Evolutionary conservation across 2,329 filamentous ascomycete species (phyloP), one percentile per base, ranked within the genome.

Genomic region (Cadophora gregata): DNA sequence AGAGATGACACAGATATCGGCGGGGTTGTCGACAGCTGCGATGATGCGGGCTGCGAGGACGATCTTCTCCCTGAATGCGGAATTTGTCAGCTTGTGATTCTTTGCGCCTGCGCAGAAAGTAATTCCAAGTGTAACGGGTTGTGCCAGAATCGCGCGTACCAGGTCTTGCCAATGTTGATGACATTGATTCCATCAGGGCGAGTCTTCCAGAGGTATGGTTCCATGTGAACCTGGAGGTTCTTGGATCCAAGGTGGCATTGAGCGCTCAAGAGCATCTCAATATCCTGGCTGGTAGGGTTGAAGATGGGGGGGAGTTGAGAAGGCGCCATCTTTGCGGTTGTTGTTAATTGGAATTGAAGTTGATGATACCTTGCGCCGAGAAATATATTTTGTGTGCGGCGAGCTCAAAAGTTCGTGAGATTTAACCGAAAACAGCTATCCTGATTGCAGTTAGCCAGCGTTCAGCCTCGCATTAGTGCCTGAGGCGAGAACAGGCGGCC

Each of bases 91-190:
- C 63, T n/a, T 33, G 47, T 7, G 59, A 19, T 19, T 62, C n/a
- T 59, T 21, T 63, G 27, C 45, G 12, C 19, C 16, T 42, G 38
- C 38, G 38, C 14, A 42, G 12, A 42, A 42, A 2, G 38, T 16
- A 16, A 42, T 10, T 42, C 58, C 31, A 59, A 50, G 16, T 8
- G 45, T 21, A 24, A n/a, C 33, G 21, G 14, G 14, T 38, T n/a
- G 25, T 53, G 25, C 51, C 56, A 61, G 45, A 27, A 53, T 61
- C 27, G 53, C 38, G 62, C 90, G 75, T 90, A 97, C 93, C 94
- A 99, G 85, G 96, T 99, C 93, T 99, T 99, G 87, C 95, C 94
- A 84, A 99, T 93, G 90, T 99, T 99, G 84, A 99, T 88, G 76
- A 99, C 89, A 83, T 99, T 99, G 86, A 99, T 91, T 85, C 96